These are phyloP conservation scores for Vitis riparia DNA, from an alignment of 164 flowering plant genomes.

Conservation along the genomic window DNA sequence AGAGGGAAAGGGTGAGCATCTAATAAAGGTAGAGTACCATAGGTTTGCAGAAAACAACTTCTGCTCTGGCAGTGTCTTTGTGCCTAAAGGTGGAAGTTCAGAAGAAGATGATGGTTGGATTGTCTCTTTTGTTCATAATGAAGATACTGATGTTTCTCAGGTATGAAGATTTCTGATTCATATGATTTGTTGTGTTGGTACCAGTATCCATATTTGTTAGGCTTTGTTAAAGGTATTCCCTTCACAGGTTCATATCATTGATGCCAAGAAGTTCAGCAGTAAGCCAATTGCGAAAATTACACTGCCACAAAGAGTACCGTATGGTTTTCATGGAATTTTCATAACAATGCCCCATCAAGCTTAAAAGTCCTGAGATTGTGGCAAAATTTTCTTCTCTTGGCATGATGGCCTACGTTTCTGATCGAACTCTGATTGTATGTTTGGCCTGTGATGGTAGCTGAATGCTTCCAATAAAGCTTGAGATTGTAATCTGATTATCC, in stretches of 20 bases:
- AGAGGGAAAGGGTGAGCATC: slow-evolving; percentile 12
- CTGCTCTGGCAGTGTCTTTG: slow-evolving; percentile 61
- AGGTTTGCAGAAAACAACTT: slow-evolving; percentile 42
- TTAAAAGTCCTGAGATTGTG: too few species aligned
- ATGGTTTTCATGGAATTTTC: slow-evolving; percentile 54
- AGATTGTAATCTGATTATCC: too few species aligned
- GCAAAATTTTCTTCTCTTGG: too few species aligned
- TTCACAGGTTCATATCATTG: slow-evolving; percentile 52
- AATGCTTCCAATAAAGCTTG: too few species aligned
- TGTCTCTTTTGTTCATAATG: slow-evolving; percentile 57
- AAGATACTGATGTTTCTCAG: slow-evolving; percentile 49
- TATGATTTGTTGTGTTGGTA: too few species aligned
- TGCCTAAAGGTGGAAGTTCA: slow-evolving; percentile 32
- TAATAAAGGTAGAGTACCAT: slow-evolving; percentile 53
- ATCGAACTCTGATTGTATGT: too few species aligned
- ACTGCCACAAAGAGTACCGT: slow-evolving; percentile 51
- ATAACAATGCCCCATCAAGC: not conserved
- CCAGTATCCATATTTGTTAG: too few species aligned
- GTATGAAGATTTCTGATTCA: slow-evolving; percentile 13
- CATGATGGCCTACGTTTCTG: too few species aligned
- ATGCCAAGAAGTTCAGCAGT: slow-evolving; percentile 36
- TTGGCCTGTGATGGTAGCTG: too few species aligned
- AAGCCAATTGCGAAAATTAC: slow-evolving; percentile 52
- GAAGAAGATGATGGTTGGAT: slow-evolving; percentile 75
- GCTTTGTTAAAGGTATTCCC: not conserved